Base-by-base conservation (phyloP, 1,284 basidiomycete species). In the Psilocybe mexicana region DNA sequence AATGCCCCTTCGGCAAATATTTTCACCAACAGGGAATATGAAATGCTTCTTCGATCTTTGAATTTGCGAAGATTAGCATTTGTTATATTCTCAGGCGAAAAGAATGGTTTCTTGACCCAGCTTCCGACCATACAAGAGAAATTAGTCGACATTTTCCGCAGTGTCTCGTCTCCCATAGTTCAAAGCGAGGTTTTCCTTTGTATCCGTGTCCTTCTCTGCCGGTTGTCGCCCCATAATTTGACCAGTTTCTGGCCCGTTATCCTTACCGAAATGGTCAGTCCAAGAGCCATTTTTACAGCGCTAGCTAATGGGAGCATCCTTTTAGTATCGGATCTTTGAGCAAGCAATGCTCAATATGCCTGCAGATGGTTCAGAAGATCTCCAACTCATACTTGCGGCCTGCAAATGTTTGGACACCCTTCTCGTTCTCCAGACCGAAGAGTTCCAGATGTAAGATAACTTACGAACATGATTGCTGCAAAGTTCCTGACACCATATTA, bases 221-320 rank as follows among this genome's bases (percentile, higher is more conserved):
- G 97, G n/a, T 83, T 98, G 58, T 91, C 90, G 7, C 85, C 92
- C 3, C 92, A 96, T 67, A 97, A 98, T 70, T 71, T 99, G 66
- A 88, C 92, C 12, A 94, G 93, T 65, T 94, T 99, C 73, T 99
- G 97, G 97, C 96, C 97, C 0, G 92, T 98, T 33, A 84, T 99
- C 53, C 74, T 98, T 63, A 93, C 95, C 1, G 96, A 99, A 74
- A 76, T 98, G 66, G 93, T 93, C 66, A 63, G 87, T 44, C n/a
- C 18, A 10, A 12, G 5, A 12, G 6, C 7, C 11, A n/a, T 11
- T 14, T 30, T 40, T 25, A 24, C 26, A 14, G 35, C 14, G 11
- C 30, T 26, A 35, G 12, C 1, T 24, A 11, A 43, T 28, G 7
- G 23, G n/a, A 7, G 8, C 18, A 25, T 42, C 2, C 18, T 8